Percentiles rank a stretch among this genome's conserved stretches.
Conservation (phyloP, 345 rosid genomes). For the Pseudoturritis turrita region DNA sequence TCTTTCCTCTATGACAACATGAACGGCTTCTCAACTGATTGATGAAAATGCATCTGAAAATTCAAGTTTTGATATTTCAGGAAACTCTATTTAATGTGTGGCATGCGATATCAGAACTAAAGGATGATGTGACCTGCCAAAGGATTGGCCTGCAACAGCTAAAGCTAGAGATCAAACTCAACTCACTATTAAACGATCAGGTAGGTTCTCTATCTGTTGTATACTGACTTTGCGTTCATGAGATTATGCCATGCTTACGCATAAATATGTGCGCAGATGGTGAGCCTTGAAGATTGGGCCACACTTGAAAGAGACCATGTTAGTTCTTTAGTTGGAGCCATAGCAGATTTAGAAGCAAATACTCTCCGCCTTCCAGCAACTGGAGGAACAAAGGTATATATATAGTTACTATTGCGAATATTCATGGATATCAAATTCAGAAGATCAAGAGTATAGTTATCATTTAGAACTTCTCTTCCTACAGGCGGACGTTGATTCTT, state of each 20-base stretch:
- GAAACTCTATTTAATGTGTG: conserved; percentile 66
- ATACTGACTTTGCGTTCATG: neutral
- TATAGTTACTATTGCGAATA: neutral
- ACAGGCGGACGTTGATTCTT: conserved; percentile 77
- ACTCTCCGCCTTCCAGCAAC: conserved; percentile 89
- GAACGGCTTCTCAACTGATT: neutral
- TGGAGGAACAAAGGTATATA: conserved; percentile 75
- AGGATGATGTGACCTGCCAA: conserved; percentile 67
- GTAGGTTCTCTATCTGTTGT: conserved; percentile 40
- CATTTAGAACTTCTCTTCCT: conserved; percentile 10
- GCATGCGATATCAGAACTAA: conserved; percentile 52
- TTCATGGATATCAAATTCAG: neutral
- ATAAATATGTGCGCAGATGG: conserved; percentile 50
- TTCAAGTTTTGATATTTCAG: conserved; percentile 42
- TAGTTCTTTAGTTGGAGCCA: conserved; percentile 68
- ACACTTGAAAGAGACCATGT: conserved; percentile 74
- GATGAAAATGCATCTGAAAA: conserved; percentile 6
- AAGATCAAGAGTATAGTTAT: conserved; percentile 1
- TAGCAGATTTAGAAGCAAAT: conserved; percentile 85
- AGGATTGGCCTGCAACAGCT: conserved; percentile 63
- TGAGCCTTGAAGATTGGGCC: conserved; percentile 78
- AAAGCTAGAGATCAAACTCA: conserved; percentile 72
- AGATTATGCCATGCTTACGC: conserved; percentile 10
- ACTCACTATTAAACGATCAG: conserved; percentile 60
- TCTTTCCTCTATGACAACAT: neutral